phyloP scores from a whole-genome alignment of 1,284 basidiomycete genomes.

The Tetrapyrgos nigripes region DNA sequence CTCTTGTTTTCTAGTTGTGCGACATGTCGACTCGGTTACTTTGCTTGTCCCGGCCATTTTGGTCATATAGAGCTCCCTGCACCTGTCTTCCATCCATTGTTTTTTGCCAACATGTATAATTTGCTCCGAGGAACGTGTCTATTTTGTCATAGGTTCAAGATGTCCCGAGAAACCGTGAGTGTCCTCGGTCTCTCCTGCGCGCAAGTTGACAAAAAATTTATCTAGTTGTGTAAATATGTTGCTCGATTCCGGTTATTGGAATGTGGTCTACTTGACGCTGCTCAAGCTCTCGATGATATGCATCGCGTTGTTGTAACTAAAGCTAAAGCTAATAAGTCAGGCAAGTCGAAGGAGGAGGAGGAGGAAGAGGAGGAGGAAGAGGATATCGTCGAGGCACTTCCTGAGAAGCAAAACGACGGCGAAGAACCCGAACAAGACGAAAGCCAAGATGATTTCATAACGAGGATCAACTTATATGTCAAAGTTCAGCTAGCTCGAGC shows the following conservation, averaged over 20 bases:
- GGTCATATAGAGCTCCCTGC: slow-evolving; percentile 98
- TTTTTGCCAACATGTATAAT: slow-evolving; percentile 93
- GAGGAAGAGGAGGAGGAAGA: slow-evolving; percentile 52
- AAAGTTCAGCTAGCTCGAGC: slow-evolving; percentile 65
- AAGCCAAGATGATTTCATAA: slow-evolving; percentile 70
- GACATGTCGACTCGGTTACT: slow-evolving; percentile 92
- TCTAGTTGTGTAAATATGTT: slow-evolving; percentile 80
- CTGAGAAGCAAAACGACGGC: slow-evolving; percentile 11
- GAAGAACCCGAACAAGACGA: slow-evolving; percentile 47
- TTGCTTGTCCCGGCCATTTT: slow-evolving; percentile 97
- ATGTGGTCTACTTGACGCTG: slow-evolving; percentile 12
- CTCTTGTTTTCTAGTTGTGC: slow-evolving; percentile 69
- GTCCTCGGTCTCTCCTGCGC: slow-evolving; percentile 7
- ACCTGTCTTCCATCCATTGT: slow-evolving; percentile 96
- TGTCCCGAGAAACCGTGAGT: slow-evolving; percentile 78
- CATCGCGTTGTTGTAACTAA: slow-evolving; percentile 35
- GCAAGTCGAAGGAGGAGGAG: slow-evolving; percentile 36
- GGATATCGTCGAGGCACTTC: slow-evolving; percentile 23
- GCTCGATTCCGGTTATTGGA: slow-evolving; percentile 67
- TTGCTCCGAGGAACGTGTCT: slow-evolving; percentile 91
- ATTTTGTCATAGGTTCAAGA: slow-evolving; percentile 95
- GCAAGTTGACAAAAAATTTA: slow-evolving; percentile 10
- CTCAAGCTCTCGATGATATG: slow-evolving; percentile 79
- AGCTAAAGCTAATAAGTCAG: slow-evolving; percentile 28
- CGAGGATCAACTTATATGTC: slow-evolving; percentile 79